Evolutionary conservation across 106 monocot species (phyloP).

Genomic region (Cymbidium sinense): DNA sequence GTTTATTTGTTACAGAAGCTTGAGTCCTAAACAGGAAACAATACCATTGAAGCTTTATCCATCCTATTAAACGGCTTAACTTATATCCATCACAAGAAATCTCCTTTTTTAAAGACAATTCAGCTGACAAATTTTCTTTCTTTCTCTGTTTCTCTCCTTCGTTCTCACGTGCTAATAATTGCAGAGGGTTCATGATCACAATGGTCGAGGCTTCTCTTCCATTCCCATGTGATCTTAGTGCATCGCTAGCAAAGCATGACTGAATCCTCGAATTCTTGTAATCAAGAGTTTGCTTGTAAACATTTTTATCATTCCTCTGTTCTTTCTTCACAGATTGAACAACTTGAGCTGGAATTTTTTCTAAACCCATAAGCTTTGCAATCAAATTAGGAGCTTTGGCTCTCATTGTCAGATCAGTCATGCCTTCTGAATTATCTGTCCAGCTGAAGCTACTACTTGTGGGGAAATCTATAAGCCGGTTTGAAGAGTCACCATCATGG

Average conservation of each 20-base stretch:
- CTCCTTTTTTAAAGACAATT: neutral
- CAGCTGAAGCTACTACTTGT: neutral
- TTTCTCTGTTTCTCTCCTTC: conserved; percentile 1
- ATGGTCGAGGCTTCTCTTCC: conserved; percentile 12
- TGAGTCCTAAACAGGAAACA: too few species aligned
- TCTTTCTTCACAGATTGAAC: neutral
- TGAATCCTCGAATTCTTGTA: conserved; percentile 6
- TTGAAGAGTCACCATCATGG: conserved; percentile 19
- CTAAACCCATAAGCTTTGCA: conserved; percentile 64
- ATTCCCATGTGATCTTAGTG: neutral
- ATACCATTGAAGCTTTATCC: neutral
- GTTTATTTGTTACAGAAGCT: conserved; percentile 10
- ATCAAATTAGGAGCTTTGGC: conserved; percentile 34
- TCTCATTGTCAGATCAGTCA: conserved; percentile 7
- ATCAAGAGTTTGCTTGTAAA: neutral
- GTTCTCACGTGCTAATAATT: neutral
- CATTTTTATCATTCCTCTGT: neutral
- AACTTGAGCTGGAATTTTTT: conserved; percentile 26
- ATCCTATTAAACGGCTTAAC: conserved; percentile 3
- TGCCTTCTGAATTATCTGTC: neutral
- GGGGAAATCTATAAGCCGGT: conserved; percentile 9
- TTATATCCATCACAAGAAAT: neutral
- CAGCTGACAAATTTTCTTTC: neutral
- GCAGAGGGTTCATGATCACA: conserved; percentile 28
- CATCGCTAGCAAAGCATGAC: neutral